These are phyloP conservation scores for Ambrosia hybrid DNA, from an alignment of 140 eudicot genomes.

Conservation along the genomic window DNA sequence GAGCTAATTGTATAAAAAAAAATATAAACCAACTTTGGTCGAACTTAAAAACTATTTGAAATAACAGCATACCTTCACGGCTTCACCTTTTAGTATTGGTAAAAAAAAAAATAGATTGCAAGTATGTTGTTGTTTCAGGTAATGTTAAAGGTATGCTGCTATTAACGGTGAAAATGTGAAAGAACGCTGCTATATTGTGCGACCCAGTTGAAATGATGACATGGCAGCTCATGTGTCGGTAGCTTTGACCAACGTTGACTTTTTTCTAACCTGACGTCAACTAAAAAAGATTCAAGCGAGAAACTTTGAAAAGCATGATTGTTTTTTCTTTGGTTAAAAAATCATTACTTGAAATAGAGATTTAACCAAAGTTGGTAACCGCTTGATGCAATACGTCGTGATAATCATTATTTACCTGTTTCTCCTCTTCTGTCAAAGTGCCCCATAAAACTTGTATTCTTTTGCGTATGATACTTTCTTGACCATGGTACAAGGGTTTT, in stretches of 20 bases:
- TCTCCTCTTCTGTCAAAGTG: constrained; percentile 63
- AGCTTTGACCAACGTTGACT: not conserved
- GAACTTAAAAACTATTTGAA: not conserved
- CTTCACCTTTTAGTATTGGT: not conserved
- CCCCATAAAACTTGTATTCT: constrained; percentile 63
- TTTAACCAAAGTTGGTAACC: constrained; percentile 4
- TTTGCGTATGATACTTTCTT: constrained; percentile 62
- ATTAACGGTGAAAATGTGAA: not conserved
- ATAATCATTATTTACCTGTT: constrained; percentile 44
- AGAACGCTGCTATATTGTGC: not conserved
- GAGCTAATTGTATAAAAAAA: too few relatives aligned
- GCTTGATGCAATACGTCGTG: not conserved
- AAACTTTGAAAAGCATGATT: not conserved
- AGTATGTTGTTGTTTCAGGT: not conserved
- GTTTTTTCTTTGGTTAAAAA: not conserved
- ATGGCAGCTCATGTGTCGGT: not conserved
- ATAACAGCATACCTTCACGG: not conserved
- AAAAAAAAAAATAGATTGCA: not conserved
- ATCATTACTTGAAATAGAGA: not conserved
- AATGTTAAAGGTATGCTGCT: not conserved
- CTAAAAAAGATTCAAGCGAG: not conserved
- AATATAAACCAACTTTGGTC: not conserved
- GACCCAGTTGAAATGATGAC: not conserved
- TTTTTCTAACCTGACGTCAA: not conserved
- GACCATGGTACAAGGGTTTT: constrained; percentile 63